Evolutionary conservation across 2,329 filamentous ascomycete genomes (phyloP), one percentile per base, ranked within the genome.

Genomic region (Pyricularia grisea): DNA sequence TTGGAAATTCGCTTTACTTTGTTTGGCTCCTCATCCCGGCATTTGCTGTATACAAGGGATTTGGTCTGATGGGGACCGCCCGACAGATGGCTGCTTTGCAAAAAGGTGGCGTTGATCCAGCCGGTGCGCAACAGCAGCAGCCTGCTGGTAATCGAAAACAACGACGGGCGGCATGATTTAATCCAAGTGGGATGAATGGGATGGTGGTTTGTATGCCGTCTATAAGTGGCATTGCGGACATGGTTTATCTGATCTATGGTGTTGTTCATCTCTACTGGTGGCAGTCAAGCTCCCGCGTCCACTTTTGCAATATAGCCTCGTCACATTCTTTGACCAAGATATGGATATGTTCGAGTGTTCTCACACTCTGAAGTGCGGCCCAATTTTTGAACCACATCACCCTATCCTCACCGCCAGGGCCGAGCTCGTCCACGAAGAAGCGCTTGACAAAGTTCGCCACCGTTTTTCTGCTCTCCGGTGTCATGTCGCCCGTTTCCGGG

Each of bases 341-440:
- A 78, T 98, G 94, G 75, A 97, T 90, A 77, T 97, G 94, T 81
- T 97, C 94, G 65, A 97, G 83, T 2, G 91, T 87, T 74, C 94
- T 88, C 61, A 97, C 91, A 74, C 92, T 96, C 82, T 97, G 96
- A 76, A 97, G 80, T 30, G 89, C 88, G 70, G 88, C 89, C 93
- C 93, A 97, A 74, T 97, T 97, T 84, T 94, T 96, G 81, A 97
- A 97, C 93, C 93, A 98, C 71, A 93, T 77, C 64, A 90, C 87
- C 66, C 79, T 81, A 6, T 83, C 79, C 69, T 80, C 78, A n/a
- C 83, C 84, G 3, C 78, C 80, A 0, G 78, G 77, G 0, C 83
- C 84, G 14, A 92, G 79, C 33, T 78, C 79, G n/a, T 85, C 81
- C 42, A 85, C 81, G 76, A 97, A 97, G 20, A 85, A 90, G 71